Percentiles rank a stretch among this genome's conserved stretches.
phyloP scores from a whole-genome alignment of 139 green algal genomes.

The Tetradesmus lagerheimii region DNA sequence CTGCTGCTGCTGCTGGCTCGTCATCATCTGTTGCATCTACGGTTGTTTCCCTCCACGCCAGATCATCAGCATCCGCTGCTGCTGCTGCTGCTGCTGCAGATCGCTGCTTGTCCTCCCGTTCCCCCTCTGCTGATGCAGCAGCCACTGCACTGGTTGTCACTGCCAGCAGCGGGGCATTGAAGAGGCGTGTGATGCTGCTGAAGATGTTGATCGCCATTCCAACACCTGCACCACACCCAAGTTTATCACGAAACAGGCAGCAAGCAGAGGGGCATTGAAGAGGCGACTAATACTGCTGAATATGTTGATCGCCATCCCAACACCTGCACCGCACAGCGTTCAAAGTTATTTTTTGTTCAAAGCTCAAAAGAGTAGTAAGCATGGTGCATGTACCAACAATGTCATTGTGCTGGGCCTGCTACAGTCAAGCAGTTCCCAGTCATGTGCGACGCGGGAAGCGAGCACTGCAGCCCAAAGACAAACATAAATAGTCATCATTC shows the following conservation, averaged over 20 bases:
- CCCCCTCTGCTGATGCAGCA: background rate
- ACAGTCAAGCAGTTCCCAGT: too few species aligned
- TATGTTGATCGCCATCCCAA: slow-evolving; percentile 75
- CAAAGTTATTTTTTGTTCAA: too few species aligned
- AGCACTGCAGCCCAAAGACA: slow-evolving; percentile 7
- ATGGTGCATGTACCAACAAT: too few species aligned
- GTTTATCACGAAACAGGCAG: too few species aligned
- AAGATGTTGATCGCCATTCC: slow-evolving; percentile 80
- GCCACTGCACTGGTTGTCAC: slow-evolving; percentile 81
- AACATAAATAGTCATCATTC: background rate
- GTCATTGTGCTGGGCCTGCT: too few species aligned
- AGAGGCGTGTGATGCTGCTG: slow-evolving; percentile 76
- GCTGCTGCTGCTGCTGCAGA: slow-evolving; percentile 14
- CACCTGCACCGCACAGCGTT: background rate
- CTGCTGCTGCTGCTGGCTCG: background rate
- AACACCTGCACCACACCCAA: slow-evolving; percentile 54
- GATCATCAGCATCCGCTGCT: background rate
- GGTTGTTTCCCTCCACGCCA: background rate
- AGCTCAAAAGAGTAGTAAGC: too few species aligned
- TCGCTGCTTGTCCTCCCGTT: background rate
- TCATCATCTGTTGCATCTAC: background rate
- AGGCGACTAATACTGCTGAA: slow-evolving; percentile 14
- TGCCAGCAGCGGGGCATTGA: slow-evolving; percentile 81
- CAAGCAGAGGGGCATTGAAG: background rate
- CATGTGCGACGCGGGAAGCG: background rate